Evolutionary conservation across 306 rosid species (phyloP), one percentile per base, ranked within the genome.

Genomic region (Acacia acuminata): DNA sequence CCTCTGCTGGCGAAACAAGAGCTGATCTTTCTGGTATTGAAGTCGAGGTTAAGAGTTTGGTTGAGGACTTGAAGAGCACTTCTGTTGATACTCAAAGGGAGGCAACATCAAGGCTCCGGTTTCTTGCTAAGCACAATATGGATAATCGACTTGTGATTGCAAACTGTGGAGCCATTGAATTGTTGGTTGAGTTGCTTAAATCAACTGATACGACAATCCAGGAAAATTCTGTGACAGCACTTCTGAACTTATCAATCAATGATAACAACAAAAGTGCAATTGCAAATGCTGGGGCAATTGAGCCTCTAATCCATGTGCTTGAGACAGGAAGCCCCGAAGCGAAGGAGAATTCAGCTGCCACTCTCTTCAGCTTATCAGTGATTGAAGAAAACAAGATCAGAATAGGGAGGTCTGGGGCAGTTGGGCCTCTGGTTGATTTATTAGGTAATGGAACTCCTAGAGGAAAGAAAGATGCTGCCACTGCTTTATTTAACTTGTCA

Each of bases 151-250:
- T 96, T 84, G 95, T 91, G 27, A 96, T 96, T 85, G 97, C 98
- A 74, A 89, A 83, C 77, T 86, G 92, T 77, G 98, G 99, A 71
- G 94, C 98, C 76, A 90, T 96, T 73, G 79, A 19, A 87, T 16
- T 94, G 78, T 87, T 96, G 82, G 99, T 92, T 75, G 87, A 92
- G 17, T 84, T 96, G 77, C 97, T 96, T 55, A 81, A 73, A 76
- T 94, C 94, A 64, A 13, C 83, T 27, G 99, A 96, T 80, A 10
- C 85, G 43, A 76, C 17, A 24, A 86, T 92, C 80, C 99, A 94
- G 91, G 99, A 96, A 84, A 91, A 96, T 88, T 93, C 99, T 66
- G 99, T 94, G 66, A 96, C 99, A 8, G 91, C 99, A 66, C 98
- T 96, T 82, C 93, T 96, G 71, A 96, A 96, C 90, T 85, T 96